Percentiles rank a stretch among this genome's conserved stretches.
Evolutionary conservation across 768 basidiomycete genomes (phyloP).

Genomic region (Sutorius australiensis): DNA sequence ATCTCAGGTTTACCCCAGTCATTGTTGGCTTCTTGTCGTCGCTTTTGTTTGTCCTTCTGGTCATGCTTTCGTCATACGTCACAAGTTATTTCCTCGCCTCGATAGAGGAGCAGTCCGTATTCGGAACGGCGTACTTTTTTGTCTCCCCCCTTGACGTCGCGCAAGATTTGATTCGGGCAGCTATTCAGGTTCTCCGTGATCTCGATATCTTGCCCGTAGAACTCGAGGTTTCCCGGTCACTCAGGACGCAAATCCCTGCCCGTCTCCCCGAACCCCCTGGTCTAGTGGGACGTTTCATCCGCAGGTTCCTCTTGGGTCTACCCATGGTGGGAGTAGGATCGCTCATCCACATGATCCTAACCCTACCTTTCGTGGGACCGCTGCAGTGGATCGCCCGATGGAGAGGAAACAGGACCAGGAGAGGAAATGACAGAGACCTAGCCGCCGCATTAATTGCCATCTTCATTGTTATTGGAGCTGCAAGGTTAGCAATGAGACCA

Average conservation of each 20-base stretch:
- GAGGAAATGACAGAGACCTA: slow-evolving; percentile 57
- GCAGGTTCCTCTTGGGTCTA: slow-evolving; percentile 72
- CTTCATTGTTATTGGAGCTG: slow-evolving; percentile 58
- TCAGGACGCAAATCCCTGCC: slow-evolving; percentile 18
- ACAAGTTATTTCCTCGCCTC: slow-evolving; percentile 63
- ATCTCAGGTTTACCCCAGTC: slow-evolving; percentile 40
- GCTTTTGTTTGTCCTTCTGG: slow-evolving; percentile 59
- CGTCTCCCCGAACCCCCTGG: slow-evolving; percentile 36
- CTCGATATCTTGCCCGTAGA: slow-evolving; percentile 41
- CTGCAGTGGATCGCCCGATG: slow-evolving; percentile 69
- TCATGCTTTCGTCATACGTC: slow-evolving; percentile 65
- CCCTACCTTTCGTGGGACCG: slow-evolving; percentile 61
- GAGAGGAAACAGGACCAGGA: slow-evolving; percentile 49
- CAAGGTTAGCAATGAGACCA: slow-evolving; percentile 44
- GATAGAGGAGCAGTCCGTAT: slow-evolving; percentile 51
- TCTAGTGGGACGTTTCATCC: slow-evolving; percentile 53
- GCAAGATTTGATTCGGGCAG: slow-evolving; percentile 58
- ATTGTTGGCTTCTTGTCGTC: slow-evolving; percentile 59
- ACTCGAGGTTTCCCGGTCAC: slow-evolving; percentile 11
- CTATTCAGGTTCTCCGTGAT: slow-evolving; percentile 59
- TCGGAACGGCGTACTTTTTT: slow-evolving; percentile 35
- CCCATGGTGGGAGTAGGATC: slow-evolving; percentile 77
- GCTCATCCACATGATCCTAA: slow-evolving; percentile 66
- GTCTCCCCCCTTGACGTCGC: slow-evolving; percentile 56
- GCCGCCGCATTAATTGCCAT: slow-evolving; percentile 62